Conservation (phyloP, 2,329 filamentous ascomycete species). For the Volutella citrinella region DNA sequence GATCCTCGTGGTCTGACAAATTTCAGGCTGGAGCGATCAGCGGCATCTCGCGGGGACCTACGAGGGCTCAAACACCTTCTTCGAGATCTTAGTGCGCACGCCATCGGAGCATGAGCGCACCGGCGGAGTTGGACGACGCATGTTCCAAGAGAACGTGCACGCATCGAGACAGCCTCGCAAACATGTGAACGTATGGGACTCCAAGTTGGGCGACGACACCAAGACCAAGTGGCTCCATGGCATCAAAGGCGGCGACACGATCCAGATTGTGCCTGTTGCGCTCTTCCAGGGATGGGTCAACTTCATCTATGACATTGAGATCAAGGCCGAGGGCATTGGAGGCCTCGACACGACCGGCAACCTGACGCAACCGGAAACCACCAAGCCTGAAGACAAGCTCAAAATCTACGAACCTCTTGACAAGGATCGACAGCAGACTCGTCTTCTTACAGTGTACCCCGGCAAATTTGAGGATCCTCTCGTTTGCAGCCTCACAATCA, state of each 20-base stretch:
- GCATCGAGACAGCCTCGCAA: background rate
- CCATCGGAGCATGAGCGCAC: too few relatives aligned
- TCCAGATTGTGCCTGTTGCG: background rate
- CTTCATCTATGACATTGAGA: slow-evolving; percentile 3
- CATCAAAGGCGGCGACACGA: slow-evolving; percentile 1
- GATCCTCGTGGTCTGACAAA: too few relatives aligned
- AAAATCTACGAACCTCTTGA: background rate
- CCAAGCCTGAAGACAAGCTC: background rate
- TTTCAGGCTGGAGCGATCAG: too few relatives aligned
- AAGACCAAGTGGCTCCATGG: background rate
- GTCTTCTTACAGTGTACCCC: background rate
- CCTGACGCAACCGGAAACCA: background rate
- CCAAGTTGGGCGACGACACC: background rate
- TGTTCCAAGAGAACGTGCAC: slow-evolving; percentile 1
- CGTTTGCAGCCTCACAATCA: background rate
- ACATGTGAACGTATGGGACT: slow-evolving; percentile 1
- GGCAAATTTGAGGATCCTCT: background rate
- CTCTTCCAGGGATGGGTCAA: slow-evolving; percentile 4
- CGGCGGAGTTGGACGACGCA: too few relatives aligned
- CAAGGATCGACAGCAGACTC: background rate
- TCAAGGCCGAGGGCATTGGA: slow-evolving; percentile 1
- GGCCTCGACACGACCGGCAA: background rate
- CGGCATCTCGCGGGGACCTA: too few relatives aligned
- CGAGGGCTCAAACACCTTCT: too few relatives aligned
- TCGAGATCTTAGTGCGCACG: too few relatives aligned